Base-by-base conservation (phyloP, 2,329 filamentous ascomycete genomes). In the Boeremia lycopersici region DNA sequence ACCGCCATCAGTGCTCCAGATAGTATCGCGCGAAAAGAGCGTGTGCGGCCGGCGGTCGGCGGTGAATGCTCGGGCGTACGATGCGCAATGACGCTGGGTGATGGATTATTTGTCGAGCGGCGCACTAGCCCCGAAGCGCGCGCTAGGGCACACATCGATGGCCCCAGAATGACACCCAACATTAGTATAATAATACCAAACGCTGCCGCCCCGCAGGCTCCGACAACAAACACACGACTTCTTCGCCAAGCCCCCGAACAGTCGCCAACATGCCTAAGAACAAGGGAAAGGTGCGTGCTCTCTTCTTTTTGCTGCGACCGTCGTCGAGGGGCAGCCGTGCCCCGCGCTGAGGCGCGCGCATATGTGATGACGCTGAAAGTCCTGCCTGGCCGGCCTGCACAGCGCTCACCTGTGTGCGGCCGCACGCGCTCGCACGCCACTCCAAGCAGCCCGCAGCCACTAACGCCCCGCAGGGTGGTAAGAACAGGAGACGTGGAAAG, bases 401-500 rank as follows among this genome's bases (percentile, higher is more conserved):
- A 41, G 25, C 25, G n/a, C 25, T 23, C 19, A 25, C 64, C 67
- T 64, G 61, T 65, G 19, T 7, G 12, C 17, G 11, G 15, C 11
- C 28, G 3, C 4, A 12, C 26, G 7, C 30, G n/a, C 25, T 6
- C 2, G 19, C 19, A 10, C 17, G 29, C 6, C 9, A 15, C 30
- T 33, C 9, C 19, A 2, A 2, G 6, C 6, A n/a, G 12, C 2
- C 2, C 2, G 6, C 36, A 46, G 9, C 2, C n/a, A 25, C 65
- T 73, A 52, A 69, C 60, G 40, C 5, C 13, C 10, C 36, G 34
- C 51, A 95, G 91, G 93, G 93, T 79, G 93, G 93, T 82, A 98
- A 98, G 86, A 98, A 98, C 82, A 85, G 93, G 80, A 89, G 93
- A 86, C 87, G 95, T 82, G 93, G 93, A 81, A 98, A 97, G 89